These are phyloP conservation scores for Trypanosoma brucei DNA, from an alignment of 208 protist genomes.

Conservation along the genomic window DNA sequence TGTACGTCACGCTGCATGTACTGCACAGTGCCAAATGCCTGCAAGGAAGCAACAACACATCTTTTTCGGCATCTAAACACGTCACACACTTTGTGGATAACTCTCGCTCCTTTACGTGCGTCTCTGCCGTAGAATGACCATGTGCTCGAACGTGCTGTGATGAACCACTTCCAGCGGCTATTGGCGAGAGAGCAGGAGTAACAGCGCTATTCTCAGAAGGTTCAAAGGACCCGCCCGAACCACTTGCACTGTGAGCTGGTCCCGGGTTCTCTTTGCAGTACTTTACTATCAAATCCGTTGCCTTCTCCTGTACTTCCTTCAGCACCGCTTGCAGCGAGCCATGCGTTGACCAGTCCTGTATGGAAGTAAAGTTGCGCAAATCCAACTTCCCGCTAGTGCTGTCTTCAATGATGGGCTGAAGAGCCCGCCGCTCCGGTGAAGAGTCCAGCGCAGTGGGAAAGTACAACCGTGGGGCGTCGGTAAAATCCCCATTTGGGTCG, in stretches of 20 bases:
- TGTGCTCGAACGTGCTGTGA: too few species aligned
- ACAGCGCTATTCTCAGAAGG: too few species aligned
- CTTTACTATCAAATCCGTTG: conserved; percentile 6
- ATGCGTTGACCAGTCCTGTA: conserved; percentile 10
- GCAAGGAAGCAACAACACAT: conserved; percentile 56
- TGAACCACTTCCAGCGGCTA: too few species aligned
- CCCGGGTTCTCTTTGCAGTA: conserved; percentile 3
- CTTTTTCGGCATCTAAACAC: conserved; percentile 31
- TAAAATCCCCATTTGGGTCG: neutral
- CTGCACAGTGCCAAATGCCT: conserved; percentile 49
- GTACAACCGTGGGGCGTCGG: conserved; percentile 15
- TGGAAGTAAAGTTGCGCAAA: conserved; percentile 2
- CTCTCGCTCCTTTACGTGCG: neutral
- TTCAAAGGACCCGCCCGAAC: too few species aligned
- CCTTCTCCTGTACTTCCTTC: conserved; percentile 19
- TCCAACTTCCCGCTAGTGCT: conserved; percentile 12
- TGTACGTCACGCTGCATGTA: conserved; percentile 34
- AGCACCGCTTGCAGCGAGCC: conserved; percentile 15
- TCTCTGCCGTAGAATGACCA: neutral
- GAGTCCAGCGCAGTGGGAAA: conserved; percentile 8
- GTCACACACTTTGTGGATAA: conserved; percentile 38
- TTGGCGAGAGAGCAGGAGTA: too few species aligned
- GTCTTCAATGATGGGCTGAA: conserved; percentile 15
- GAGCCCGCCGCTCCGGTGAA: neutral
- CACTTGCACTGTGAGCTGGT: too few species aligned